These are phyloP conservation scores for Coprinopsis sp. DNA, from an alignment of 768 basidiomycete genomes.

Conservation along the genomic window DNA sequence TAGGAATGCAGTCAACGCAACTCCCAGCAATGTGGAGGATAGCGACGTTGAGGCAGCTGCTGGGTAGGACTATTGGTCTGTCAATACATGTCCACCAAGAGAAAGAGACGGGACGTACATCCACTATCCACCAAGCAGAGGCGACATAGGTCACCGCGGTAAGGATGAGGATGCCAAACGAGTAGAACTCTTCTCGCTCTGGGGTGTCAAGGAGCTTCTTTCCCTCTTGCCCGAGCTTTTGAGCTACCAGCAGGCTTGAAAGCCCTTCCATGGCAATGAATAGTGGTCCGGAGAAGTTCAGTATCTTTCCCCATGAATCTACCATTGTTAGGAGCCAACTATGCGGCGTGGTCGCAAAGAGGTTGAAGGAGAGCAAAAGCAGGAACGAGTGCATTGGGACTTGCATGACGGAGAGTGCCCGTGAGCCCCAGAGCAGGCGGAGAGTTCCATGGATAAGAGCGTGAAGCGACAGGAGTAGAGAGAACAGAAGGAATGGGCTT, in stretches of 20 bases:
- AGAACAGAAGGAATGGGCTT: conserved; percentile 75
- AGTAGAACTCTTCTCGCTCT: conserved; percentile 62
- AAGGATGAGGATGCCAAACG: conserved; percentile 71
- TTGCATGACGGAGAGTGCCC: conserved; percentile 71
- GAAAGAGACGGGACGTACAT: conserved; percentile 41
- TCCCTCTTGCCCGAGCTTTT: conserved; percentile 75
- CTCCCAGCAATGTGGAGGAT: conserved; percentile 85
- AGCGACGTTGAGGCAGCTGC: conserved; percentile 79
- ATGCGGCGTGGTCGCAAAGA: conserved; percentile 62
- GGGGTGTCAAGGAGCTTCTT: conserved; percentile 54
- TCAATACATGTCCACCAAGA: neutral
- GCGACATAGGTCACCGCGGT: conserved; percentile 76
- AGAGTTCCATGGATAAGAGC: conserved; percentile 81
- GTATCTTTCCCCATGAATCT: conserved; percentile 66
- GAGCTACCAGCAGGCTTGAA: conserved; percentile 77
- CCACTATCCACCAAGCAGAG: conserved; percentile 84
- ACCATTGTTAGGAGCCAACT: conserved; percentile 54
- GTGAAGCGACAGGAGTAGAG: conserved; percentile 70
- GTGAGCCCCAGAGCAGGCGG: conserved; percentile 64
- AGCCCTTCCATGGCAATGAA: conserved; percentile 83
- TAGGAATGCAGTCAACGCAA: conserved; percentile 80
- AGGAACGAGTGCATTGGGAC: conserved; percentile 85
- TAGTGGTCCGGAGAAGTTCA: conserved; percentile 68
- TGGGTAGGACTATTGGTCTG: conserved; percentile 62
- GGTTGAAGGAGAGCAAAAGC: conserved; percentile 82